Conservation (phyloP, 2,329 filamentous ascomycete genomes). For the Chrysoporthe puriensis region DNA sequence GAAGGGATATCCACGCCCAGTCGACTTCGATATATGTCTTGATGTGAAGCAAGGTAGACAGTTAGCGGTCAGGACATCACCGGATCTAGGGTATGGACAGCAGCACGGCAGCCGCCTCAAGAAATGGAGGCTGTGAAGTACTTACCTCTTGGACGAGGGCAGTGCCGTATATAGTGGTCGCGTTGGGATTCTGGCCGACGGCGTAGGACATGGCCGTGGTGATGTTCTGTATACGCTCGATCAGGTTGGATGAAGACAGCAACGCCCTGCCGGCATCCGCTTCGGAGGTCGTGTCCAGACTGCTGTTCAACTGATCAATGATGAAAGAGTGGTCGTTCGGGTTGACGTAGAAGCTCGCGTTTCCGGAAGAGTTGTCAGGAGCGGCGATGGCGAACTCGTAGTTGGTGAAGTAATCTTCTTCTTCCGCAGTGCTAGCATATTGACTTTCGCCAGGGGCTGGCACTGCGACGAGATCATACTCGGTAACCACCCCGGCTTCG, state of each 20-base stretch:
- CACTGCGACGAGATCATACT: neutral
- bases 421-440: neutral
- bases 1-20: slow-evolving; percentile 1
- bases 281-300: neutral
- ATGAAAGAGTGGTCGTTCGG: slow-evolving; percentile 1
- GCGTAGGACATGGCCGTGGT: neutral
- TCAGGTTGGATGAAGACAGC: neutral
- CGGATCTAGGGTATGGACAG: neutral
- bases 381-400: neutral
- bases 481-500: neutral
- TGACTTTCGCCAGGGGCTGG: neutral
- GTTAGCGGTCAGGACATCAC: neutral
- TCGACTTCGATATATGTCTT: slow-evolving; percentile 5
- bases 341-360: neutral
- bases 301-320: neutral
- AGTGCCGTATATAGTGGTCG: neutral
- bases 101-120: neutral
- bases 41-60: neutral
- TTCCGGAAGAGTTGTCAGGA: neutral
- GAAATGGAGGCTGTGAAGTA: neutral
- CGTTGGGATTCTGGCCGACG: slow-evolving; percentile 3
- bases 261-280: neutral
- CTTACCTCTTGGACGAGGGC: neutral
- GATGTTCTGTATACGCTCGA: neutral
- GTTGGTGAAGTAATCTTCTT: neutral